Base-by-base conservation (phyloP, 208 protist genomes). In the Polymyxa betae region DNA sequence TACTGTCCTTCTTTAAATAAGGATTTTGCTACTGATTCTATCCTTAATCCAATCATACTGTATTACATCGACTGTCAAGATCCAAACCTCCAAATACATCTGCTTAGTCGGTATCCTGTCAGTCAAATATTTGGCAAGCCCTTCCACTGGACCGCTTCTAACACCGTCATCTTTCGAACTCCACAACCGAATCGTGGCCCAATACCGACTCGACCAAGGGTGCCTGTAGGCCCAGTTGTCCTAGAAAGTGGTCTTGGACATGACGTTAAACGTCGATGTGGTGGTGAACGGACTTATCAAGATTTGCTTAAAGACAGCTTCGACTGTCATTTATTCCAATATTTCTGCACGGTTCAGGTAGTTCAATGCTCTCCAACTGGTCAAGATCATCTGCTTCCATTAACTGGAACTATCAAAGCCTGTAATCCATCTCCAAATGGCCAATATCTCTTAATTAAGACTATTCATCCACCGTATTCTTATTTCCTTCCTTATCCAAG, bases 271-370 rank as follows among this genome's bases (percentile, higher is more conserved):
- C 5, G 72, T 38, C 72, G 72, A 38, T 5, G 16, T 35, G 72
- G 72, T 43, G 72, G 72, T 20, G 72, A 82, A 35, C 72, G 72
- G 12, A 82, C 72, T 20, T 82, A 82, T 43, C 72, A 82, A n/a
- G 72, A 82, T n/a, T n/a, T 82, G 72, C 72, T 82, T 12, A 82
- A 82, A 43, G 72, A 82, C 35, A 45, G 35, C 72, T 82, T 82
- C 72, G 72, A 82, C n/a, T 82, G 72, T n/a, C 16, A 5, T 16
- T 82, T 82, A 82, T 82, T 82, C 40, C 16, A 82, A n/a, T 82
- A 82, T 82, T 82, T 38, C 35, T 82, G 72, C 72, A 45, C 72
- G 10, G n/a, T 43, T 35, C 72, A 82, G n/a, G 5, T 82, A 43
- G 16, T 82, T 5, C n/a, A 5, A 45, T 35, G 35, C 72, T 45